A percentile compares a stretch with the other conserved stretches of the same genome.
Evolutionary conservation across 495 filamentous ascomycete genomes (phyloP).

Genomic region (Podospora anserina): DNA sequence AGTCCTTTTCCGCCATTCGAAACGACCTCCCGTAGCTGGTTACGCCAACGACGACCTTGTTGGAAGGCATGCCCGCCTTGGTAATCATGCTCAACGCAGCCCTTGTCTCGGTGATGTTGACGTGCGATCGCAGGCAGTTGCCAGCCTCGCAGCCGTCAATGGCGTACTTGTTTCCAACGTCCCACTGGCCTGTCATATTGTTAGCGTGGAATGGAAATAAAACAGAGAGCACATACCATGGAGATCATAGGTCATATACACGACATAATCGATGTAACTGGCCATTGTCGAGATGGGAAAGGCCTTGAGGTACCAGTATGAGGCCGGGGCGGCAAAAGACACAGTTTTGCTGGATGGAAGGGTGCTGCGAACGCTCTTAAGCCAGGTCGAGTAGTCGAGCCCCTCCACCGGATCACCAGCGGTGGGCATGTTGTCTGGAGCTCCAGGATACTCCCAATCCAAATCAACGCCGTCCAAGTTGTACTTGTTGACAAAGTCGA

Average conservation of each 20-base stretch:
- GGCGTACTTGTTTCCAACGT: slow-evolving; percentile 15
- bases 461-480: slow-evolving; percentile 32
- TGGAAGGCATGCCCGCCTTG: slow-evolving; percentile 45
- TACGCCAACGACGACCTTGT: slow-evolving; percentile 41
- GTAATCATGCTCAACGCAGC: slow-evolving; percentile 47
- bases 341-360: slow-evolving; percentile 19
- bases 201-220: slow-evolving; percentile 12
- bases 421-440: slow-evolving; percentile 6
- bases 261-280: slow-evolving; percentile 33
- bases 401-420: slow-evolving; percentile 10
- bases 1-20: slow-evolving; percentile 22
- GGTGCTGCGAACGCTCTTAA: slow-evolving; percentile 12
- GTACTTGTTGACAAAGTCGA: slow-evolving; percentile 26
- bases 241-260: slow-evolving; percentile 39
- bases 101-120: slow-evolving; percentile 46
- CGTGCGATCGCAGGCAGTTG: slow-evolving; percentile 41
- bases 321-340: slow-evolving; percentile 32
- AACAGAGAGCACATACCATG: slow-evolving; percentile 13
- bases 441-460: slow-evolving; percentile 41
- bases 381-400: slow-evolving; percentile 17
- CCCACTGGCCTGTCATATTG: slow-evolving; percentile 3
- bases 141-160: slow-evolving; percentile 22
- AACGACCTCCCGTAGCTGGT: slow-evolving; percentile 42
- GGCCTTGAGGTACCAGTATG: slow-evolving; percentile 31
- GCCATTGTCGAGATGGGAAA: slow-evolving; percentile 32